Evolutionary conservation across 768 basidiomycete species (phyloP).

Genomic region (Phanerodontia chrysosporium): DNA sequence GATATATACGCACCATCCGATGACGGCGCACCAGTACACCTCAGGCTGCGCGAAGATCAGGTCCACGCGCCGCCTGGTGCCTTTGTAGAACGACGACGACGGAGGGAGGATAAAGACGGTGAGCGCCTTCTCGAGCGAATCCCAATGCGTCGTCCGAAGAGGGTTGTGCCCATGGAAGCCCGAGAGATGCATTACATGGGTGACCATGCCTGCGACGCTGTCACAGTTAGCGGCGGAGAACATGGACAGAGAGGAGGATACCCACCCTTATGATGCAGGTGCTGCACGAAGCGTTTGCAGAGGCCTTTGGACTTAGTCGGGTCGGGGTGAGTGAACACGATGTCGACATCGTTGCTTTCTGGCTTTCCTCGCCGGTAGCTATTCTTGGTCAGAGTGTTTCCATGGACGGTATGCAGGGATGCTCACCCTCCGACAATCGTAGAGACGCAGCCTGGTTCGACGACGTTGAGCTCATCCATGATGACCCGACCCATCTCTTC

Average conservation of each 20-base stretch:
- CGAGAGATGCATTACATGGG: constrained; percentile 73
- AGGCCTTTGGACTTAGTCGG: constrained; percentile 54
- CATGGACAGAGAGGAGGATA: not conserved
- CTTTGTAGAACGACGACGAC: constrained; percentile 27
- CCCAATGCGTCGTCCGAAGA: constrained; percentile 60
- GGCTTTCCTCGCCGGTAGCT: constrained; percentile 85
- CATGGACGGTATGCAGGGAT: not conserved
- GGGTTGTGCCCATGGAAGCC: constrained; percentile 54
- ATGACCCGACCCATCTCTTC: constrained; percentile 71
- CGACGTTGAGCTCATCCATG: constrained; percentile 55
- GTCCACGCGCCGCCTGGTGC: constrained; percentile 69
- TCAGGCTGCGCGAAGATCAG: constrained; percentile 75
- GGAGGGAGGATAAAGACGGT: constrained; percentile 70
- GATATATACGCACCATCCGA: constrained; percentile 67
- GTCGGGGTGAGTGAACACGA: constrained; percentile 77
- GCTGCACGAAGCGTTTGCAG: constrained; percentile 53
- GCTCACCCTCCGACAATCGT: constrained; percentile 82
- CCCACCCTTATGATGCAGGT: constrained; percentile 55
- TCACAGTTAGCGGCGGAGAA: not conserved
- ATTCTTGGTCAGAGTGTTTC: not conserved
- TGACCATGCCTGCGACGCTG: constrained; percentile 54
- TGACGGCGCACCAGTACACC: constrained; percentile 83
- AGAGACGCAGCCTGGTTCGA: constrained; percentile 65
- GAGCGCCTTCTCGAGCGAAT: constrained; percentile 80
- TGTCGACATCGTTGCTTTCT: constrained; percentile 83